Base-by-base conservation (phyloP, 495 filamentous ascomycete species). In the Tricharina praecox region DNA sequence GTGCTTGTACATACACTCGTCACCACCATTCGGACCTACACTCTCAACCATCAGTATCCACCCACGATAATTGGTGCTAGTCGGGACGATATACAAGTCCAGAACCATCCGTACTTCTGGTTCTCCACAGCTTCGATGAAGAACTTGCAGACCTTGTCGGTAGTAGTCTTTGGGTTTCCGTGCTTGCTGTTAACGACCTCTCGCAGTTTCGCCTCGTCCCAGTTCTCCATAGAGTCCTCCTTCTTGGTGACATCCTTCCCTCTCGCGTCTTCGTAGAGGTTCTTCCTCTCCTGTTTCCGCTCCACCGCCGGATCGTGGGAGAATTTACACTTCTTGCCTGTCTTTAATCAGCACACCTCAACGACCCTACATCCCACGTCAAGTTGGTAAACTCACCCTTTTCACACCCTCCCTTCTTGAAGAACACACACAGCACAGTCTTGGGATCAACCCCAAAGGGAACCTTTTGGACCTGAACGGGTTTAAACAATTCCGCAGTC, bases 1-100 rank as follows among this genome's bases (percentile, higher is more conserved):
- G 63, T 99, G 90, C 65, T 81, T 85, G 61, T 99, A 99, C 81
- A 86, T 95, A 80, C 90, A 99, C 66, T 93, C 82, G 65, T 99
- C 79, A 44, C 84, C 92, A 50, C 84, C 87, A 64, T 96, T 96
- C 40, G 90, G 90, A 76, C 57, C 56, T 60, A 19, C 32, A 28
- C 18, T 10, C 23, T 8, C 28, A 23, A 34, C 4, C 16, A 38
- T 11, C 23, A 9, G 4, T 28, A 33, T 36, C 18, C 25, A 26
- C 25, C n/a, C n/a, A 28, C 21, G 8, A 34, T 44, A n/a, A n/a
- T n/a, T n/a, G n/a, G n/a, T n/a, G 30, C 41, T 23, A 18, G 42
- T 8, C 26, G 20, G 20, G 45, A 10, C 15, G 3, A 38, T 49
- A 28, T 52, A 60, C 90, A 99, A 28, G 72, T 69, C 90, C 90